phyloP scores from a whole-genome alignment of 352 stramenopile genomes.

The Phytophthora brassicae region DNA sequence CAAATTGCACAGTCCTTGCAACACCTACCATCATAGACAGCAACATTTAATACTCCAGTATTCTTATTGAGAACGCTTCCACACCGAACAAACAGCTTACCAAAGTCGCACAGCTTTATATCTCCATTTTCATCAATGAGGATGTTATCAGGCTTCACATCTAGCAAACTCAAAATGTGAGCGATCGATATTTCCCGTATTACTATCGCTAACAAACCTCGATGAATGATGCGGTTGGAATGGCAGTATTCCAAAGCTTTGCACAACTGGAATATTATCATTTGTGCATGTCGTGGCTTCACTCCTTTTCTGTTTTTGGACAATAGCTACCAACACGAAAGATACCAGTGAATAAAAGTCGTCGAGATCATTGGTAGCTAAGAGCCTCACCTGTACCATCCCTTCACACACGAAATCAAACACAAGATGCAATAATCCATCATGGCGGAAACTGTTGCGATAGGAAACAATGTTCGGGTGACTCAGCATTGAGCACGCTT shows the following conservation, averaged over 20 bases:
- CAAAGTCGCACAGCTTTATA: constrained; percentile 82
- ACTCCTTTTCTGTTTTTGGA: constrained; percentile 62
- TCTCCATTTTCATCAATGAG: constrained; percentile 70
- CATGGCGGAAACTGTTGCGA: constrained; percentile 77
- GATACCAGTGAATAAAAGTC: neutral
- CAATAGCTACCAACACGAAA: constrained; percentile 40
- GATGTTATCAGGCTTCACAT: constrained; percentile 86
- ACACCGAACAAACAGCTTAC: constrained; percentile 19
- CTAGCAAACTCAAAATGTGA: constrained; percentile 25
- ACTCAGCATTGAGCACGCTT: constrained; percentile 81
- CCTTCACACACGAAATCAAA: constrained; percentile 76
- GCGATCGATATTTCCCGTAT: neutral
- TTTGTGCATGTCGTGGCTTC: constrained; percentile 46
- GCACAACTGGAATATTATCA: constrained; percentile 72
- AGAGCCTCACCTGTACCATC: constrained; percentile 59
- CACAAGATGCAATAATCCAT: constrained; percentile 74
- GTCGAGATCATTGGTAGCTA: neutral
- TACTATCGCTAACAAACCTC: constrained; percentile 41
- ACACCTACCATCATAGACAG: constrained; percentile 40
- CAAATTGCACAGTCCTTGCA: constrained; percentile 73
- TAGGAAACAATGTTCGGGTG: constrained; percentile 84
- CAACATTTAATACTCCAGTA: too few relatives aligned
- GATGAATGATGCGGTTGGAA: constrained; percentile 77
- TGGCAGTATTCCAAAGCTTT: constrained; percentile 79
- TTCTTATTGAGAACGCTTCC: neutral